A percentile compares a stretch with the other conserved stretches of the same genome.
These are phyloP conservation scores for Rugosomyces carneus DNA, from an alignment of 1,284 basidiomycete genomes.

Conservation along the genomic window DNA sequence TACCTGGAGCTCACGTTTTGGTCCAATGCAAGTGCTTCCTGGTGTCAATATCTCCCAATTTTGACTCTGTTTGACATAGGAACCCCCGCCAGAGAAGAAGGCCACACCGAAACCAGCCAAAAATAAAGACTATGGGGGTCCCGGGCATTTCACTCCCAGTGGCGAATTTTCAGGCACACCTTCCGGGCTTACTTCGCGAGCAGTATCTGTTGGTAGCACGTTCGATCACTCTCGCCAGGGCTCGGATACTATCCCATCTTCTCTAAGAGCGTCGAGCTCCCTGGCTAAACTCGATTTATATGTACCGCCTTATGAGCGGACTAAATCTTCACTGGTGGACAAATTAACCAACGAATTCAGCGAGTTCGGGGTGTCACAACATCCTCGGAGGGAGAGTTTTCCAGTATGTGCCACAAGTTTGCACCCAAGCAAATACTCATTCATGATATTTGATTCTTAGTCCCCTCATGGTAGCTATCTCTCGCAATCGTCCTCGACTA, in stretches of 20 bases:
- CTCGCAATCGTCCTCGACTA: constrained; percentile 35
- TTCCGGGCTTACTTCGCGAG: constrained; percentile 28
- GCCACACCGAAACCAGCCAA: constrained; percentile 42
- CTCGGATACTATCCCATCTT: constrained; percentile 47
- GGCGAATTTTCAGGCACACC: constrained; percentile 31
- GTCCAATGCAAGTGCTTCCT: constrained; percentile 72
- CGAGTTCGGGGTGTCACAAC: constrained; percentile 53
- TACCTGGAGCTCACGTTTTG: constrained; percentile 95
- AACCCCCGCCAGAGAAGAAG: constrained; percentile 69
- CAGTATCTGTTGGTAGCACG: constrained; percentile 31
- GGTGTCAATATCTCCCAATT: neutral
- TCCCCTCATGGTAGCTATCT: constrained; percentile 31
- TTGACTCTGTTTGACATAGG: constrained; percentile 34
- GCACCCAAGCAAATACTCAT: constrained; percentile 1
- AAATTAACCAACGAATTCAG: constrained; percentile 55
- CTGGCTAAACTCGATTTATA: constrained; percentile 63
- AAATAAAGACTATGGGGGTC: constrained; percentile 65
- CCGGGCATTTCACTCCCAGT: constrained; percentile 64
- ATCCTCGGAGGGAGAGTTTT: constrained; percentile 52
- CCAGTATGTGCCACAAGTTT: constrained; percentile 42
- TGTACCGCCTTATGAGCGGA: constrained; percentile 60
- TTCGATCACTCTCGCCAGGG: constrained; percentile 36
- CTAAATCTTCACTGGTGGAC: constrained; percentile 38
- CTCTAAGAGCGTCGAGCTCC: constrained; percentile 55
- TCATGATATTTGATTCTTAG: constrained; percentile 18